Conservation (phyloP, 164 flowering plant species). For the Magnolia changhungtana region DNA sequence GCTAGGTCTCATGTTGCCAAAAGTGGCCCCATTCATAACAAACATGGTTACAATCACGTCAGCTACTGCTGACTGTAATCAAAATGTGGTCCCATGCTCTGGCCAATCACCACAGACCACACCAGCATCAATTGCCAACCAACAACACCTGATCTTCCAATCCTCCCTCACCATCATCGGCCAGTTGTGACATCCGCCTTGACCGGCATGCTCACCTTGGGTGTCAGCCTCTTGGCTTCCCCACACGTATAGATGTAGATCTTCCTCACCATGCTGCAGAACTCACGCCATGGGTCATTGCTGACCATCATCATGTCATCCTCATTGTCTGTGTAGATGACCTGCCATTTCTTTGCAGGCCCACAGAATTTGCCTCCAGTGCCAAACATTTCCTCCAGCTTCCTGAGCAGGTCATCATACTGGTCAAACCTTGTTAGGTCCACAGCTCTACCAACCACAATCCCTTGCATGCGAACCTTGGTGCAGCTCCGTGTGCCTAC, state of each 20-base stretch:
- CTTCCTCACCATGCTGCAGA: constrained; percentile 85
- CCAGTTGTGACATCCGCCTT: constrained; percentile 34
- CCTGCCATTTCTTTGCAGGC: constrained; percentile 69
- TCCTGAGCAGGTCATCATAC: constrained; percentile 67
- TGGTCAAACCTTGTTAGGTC: constrained; percentile 62
- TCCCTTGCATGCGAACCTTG: constrained; percentile 95
- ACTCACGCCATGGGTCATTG: constrained; percentile 97
- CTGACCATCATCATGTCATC: constrained; percentile 98
- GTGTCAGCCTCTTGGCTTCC: constrained; percentile 68
- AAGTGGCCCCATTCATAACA: neutral
- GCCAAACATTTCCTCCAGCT: constrained; percentile 83
- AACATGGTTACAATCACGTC: neutral
- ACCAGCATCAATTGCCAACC: neutral
- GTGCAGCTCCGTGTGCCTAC: constrained; percentile 87
- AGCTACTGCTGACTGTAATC: neutral
- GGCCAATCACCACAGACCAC: neutral
- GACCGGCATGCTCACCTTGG: constrained; percentile 50
- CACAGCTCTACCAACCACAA: constrained; percentile 86
- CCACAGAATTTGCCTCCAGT: constrained; percentile 75
- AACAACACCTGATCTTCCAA: neutral
- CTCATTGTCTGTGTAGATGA: constrained; percentile 86
- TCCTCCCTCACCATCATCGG: neutral
- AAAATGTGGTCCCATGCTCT: no score
- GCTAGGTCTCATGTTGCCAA: neutral
- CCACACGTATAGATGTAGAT: constrained; percentile 70